Base-by-base conservation (phyloP, 306 rosid genomes). In the Pachyrhizus erosus region DNA sequence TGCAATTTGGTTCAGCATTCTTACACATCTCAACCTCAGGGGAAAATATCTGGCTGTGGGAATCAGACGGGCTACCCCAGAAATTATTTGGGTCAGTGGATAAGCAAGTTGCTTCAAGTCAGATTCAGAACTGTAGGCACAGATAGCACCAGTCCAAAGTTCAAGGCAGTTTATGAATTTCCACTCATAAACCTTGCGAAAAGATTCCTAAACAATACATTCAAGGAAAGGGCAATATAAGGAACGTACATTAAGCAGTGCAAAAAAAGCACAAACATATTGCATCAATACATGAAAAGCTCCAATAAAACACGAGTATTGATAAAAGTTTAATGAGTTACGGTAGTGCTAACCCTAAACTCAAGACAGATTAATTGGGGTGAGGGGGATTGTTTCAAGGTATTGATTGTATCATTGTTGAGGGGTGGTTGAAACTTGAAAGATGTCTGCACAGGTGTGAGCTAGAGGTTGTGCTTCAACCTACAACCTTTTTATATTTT, bases 151-250 rank as follows among this genome's bases (percentile, higher is more conserved):
- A 27, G 97, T 92, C 99, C 98, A 96, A 62, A 96, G 97, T 85
- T 93, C 98, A 78, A 96, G 99, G 88, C 94, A 93, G 84, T 90
- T 92, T 70, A 96, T 91, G 87, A 87, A 93, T 74, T 96, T 96
- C 98, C 98, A 93, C 80, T 92, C 99, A 71, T 92, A 96, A 68
- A 96, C 98, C 88, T 93, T 96, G 31, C 91, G 94, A 76, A 93
- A 96, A 73, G 97, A 89, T 91, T 96, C 99, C 99, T 96, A 67
- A 26, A 84, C 76, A 81, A 88, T 15, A 81, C 73, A 89, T 15
- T 42, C 81, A 73, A 11, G n/a, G 39, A 27, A 61, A 65, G 14
- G 66, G 62, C 70, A 75, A 40, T 33, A 70, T 39, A 57, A 87
- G 90, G 79, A 74, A 64, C 67, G 40, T 20, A 45, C 45, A 27